phyloP scores from a whole-genome alignment of 1,284 basidiomycete genomes.

The Ganoderma sp. region DNA sequence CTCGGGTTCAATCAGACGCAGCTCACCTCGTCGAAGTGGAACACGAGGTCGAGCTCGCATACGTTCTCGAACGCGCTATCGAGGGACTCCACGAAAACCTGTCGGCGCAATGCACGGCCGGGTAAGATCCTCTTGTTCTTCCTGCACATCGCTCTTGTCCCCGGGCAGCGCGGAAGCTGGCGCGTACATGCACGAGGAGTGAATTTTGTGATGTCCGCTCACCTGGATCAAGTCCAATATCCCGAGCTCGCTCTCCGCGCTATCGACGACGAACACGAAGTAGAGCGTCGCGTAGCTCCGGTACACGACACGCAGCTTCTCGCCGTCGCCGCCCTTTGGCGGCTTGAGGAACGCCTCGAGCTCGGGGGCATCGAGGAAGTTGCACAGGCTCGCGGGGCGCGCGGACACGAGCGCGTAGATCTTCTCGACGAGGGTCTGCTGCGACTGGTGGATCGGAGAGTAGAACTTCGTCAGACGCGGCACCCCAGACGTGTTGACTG shows the following conservation, averaged over 20 bases:
- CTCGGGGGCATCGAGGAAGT: slow-evolving; percentile 92
- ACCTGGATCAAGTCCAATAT: slow-evolving; percentile 98
- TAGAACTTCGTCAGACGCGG: slow-evolving; percentile 97
- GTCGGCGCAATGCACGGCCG: neutral
- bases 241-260: slow-evolving; percentile 94
- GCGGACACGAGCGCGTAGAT: slow-evolving; percentile 86
- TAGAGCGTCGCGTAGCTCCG: slow-evolving; percentile 93
- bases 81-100: slow-evolving; percentile 97
- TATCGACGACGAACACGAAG: slow-evolving; percentile 97
- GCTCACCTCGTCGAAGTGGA: slow-evolving; percentile 94
- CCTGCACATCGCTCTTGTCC: neutral
- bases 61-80: slow-evolving; percentile 98
- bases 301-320: slow-evolving; percentile 79
- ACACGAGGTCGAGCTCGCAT: slow-evolving; percentile 97
- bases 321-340: slow-evolving; percentile 53
- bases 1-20: neutral
- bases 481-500: slow-evolving; percentile 89
- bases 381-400: slow-evolving; percentile 82
- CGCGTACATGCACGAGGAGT: neutral
- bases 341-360: slow-evolving; percentile 74
- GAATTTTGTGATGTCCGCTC: slow-evolving; percentile 33
- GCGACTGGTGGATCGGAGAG: slow-evolving; percentile 79
- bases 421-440: slow-evolving; percentile 77
- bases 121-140: neutral
- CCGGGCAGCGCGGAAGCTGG: neutral